These are phyloP conservation scores for Zygnema circumcarinatum DNA, from an alignment of 139 green algal species.

Conservation along the genomic window DNA sequence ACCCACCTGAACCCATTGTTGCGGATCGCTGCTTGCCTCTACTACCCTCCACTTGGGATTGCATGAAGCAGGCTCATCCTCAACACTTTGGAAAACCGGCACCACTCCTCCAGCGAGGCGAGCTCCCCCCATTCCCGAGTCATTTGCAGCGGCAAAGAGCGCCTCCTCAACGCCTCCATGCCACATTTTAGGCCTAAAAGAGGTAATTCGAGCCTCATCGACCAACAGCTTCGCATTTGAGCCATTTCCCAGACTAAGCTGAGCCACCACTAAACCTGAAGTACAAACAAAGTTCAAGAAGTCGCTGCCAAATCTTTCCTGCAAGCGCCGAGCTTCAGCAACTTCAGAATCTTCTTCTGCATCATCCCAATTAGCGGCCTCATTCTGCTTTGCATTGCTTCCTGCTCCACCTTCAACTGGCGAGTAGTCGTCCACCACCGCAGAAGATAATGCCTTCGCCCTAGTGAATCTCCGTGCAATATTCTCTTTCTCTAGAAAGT, in stretches of 20 bases:
- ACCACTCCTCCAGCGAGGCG: not conserved
- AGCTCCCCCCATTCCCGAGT: not conserved
- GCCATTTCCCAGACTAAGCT: not conserved
- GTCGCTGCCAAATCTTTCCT: not conserved
- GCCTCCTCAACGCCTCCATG: conserved; percentile 13
- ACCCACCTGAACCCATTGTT: not conserved
- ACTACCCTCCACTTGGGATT: not conserved
- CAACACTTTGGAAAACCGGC: not conserved
- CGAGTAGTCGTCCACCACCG: no score
- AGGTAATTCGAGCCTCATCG: conserved; percentile 23
- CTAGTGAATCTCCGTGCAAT: no score
- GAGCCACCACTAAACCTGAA: not conserved
- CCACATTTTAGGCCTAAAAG: conserved; percentile 32
- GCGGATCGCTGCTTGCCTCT: not conserved
- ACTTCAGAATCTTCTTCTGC: not conserved
- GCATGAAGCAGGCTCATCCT: not conserved
- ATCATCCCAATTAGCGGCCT: not conserved
- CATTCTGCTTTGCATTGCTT: no score
- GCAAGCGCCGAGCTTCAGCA: not conserved
- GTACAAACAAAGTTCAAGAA: not conserved
- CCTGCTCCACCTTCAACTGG: no score
- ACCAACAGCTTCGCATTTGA: not conserved
- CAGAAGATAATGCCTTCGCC: no score
- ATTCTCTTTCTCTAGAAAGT: no score
- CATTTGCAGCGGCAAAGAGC: not conserved